Base-by-base conservation (phyloP, 352 stramenopile species). In the Phytophthora pluvialis region DNA sequence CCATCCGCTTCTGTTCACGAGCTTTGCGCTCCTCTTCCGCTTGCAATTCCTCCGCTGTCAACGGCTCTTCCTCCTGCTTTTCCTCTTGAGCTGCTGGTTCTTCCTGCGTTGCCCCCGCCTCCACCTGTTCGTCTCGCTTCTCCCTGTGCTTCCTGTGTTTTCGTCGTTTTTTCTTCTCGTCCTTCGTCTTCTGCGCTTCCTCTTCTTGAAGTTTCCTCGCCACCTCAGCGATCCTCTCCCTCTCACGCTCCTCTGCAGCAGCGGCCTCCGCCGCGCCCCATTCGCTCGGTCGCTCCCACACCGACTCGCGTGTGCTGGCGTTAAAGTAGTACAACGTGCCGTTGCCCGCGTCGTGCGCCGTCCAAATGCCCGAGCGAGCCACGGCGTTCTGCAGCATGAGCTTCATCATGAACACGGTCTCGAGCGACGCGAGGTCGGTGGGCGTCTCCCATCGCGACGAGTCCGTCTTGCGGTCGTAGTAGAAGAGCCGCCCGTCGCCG, bases 311-410 rank as follows among this genome's bases (percentile, higher is more conserved):
- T 5, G 83, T 89, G 55, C 83, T 87, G 5, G 80, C 59, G 44
- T 95, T 89, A 52, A 93, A 93, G 59, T 93, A 95, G 51, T 93
- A 95, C 21, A 93, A 58, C 39, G 83, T 89, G 2, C 80, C 86
- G 31, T 89, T 83, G 25, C 83, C 84, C 0, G 85, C 66, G 40
- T 91, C 83, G 47, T 93, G 84, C 11, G 81, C 86, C 7, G 72
- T 90, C 86, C 86, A 95, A n/a, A 51, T 48, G 11, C 79, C 81
- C 0, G 80, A 93, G 51, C 76, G 80, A 52, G 78, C 86, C 13
- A 93, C 64, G 0, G 84, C 83, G 28, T 87, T 71, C 58, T 90
- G 70, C 52, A 95, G 69, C 84, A 95, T 95, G 21, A 92, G 76
- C 72, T 84, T 79, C 86, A 93, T 95, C 84, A 94, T 91, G 58